Conservation (phyloP, 345 rosid genomes). For the Eucalyptus regnans region DNA sequence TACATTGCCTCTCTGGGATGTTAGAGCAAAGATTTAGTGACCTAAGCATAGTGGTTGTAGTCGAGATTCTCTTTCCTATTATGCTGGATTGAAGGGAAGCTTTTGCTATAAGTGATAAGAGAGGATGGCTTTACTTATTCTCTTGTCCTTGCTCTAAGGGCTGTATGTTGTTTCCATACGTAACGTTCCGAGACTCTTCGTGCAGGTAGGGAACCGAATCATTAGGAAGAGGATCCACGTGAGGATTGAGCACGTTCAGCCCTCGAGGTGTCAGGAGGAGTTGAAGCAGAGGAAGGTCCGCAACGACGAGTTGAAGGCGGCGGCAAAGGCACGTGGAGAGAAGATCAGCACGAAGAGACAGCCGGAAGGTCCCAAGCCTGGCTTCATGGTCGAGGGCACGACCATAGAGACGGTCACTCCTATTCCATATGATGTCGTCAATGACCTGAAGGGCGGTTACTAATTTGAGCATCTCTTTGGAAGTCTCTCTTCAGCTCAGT, state of each 20-base stretch:
- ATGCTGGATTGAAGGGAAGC: not conserved
- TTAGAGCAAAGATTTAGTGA: not conserved
- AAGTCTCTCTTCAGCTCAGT: not conserved
- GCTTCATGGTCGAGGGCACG: slow-evolving; percentile 84
- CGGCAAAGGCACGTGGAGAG: slow-evolving; percentile 61
- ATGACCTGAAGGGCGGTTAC: slow-evolving; percentile 86
- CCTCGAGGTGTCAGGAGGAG: slow-evolving; percentile 65
- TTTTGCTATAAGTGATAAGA: not conserved
- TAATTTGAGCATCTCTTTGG: not conserved
- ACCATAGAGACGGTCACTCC: slow-evolving; percentile 75
- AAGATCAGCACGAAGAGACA: slow-evolving; percentile 68
- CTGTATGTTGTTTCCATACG: not conserved
- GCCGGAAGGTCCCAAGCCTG: slow-evolving; percentile 77
- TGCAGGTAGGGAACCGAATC: slow-evolving; percentile 55
- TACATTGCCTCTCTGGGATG: not conserved
- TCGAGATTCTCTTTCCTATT: not conserved
- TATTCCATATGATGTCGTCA: slow-evolving; percentile 78
- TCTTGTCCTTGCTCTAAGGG: not conserved
- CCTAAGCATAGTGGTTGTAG: not conserved
- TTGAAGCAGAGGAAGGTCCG: slow-evolving; percentile 35
- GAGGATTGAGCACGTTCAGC: slow-evolving; percentile 65
- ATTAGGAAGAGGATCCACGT: slow-evolving; percentile 77
- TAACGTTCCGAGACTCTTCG: not conserved
- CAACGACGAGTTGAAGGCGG: slow-evolving; percentile 59
- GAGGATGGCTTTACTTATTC: not conserved